Base-by-base conservation (phyloP, 495 filamentous ascomycete species). In the Tuber microsphaerosporum region DNA sequence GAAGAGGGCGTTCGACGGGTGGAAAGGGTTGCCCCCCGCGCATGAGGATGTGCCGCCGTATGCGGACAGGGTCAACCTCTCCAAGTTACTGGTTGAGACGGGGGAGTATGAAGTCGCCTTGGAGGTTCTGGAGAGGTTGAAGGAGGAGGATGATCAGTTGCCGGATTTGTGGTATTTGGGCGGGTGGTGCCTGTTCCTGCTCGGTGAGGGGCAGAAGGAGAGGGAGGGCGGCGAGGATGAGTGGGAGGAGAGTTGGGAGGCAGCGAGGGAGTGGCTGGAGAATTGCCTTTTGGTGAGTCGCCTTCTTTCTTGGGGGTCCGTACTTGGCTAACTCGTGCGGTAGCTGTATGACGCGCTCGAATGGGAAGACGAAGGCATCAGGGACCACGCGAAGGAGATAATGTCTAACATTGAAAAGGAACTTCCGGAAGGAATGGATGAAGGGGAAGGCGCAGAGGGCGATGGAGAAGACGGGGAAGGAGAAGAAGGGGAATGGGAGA, bases 101-200 rank as follows among this genome's bases (percentile, higher is more conserved):
- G 89, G 87, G 69, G 89, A 97, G 91, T 90, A 93, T 81, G 88
- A 92, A 73, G 89, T 92, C 76, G 96, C 95, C 7, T 86, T 97
- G 37, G 90, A 92, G 71, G 93, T 97, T 12, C 86, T 97, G 69
- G 93, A 97, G 79, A 86, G 92, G 71, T 83, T 99, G 71, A 89
- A 97, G 26, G 84, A 86, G 8, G 96, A 98, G 83, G 94, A 98
- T 77, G 96, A 99, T 83, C 87, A 90, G 77, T 93, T 94, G 84
- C 93, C 97, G 17, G 96, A 99, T 84, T 92, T 92, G 2, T 97
- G 93, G 94, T 99, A 99, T 85, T 86, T 98, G 4, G 94, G 96
- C 45, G 96, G 96, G 16, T 99, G 94, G 92, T 92, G 92, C 74
- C 86, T 93, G 75, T 92, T 92, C 81, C 86, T 95, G 73, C 85